A percentile compares a stretch with the other conserved stretches of the same genome.
Conservation (phyloP, 202 grass and related monocot genomes). For the Panicum hallii region DNA sequence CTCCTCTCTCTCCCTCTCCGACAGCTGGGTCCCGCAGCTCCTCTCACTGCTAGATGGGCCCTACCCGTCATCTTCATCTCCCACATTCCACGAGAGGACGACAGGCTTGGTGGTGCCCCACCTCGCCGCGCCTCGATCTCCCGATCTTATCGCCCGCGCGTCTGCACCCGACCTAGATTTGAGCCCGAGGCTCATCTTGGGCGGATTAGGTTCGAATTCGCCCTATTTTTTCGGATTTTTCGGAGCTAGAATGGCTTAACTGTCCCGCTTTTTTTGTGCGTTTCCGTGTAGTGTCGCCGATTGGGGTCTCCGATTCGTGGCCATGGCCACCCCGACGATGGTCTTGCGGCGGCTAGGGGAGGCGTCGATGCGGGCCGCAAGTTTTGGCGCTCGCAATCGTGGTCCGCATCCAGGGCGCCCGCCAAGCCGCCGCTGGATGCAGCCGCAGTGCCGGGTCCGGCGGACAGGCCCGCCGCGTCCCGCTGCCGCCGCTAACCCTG, state of each 20-base stretch:
- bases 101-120: slow-evolving; percentile 29
- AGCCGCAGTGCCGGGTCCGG: neutral
- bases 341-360: slow-evolving; percentile 23
- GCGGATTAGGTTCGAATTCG: slow-evolving; percentile 42
- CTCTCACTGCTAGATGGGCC: too few species aligned
- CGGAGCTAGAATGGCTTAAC: slow-evolving; percentile 21
- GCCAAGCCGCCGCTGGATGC: slow-evolving; percentile 42
- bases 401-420: slow-evolving; percentile 71
- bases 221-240: slow-evolving; percentile 2
- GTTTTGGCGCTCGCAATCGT: slow-evolving; percentile 92
- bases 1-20: too few species aligned
- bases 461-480: slow-evolving; percentile 38
- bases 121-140: slow-evolving; percentile 47
- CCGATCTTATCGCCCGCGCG: slow-evolving; percentile 48
- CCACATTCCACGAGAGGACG: slow-evolving; percentile 1
- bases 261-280: slow-evolving; percentile 7
- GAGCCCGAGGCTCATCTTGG: neutral
- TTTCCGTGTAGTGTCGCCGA: neutral
- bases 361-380: slow-evolving; percentile 48
- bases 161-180: slow-evolving; percentile 6
- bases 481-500: slow-evolving; percentile 74
- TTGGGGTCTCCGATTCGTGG: slow-evolving; percentile 36
- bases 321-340: slow-evolving; percentile 64
- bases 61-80: too few species aligned
- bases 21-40: too few species aligned